Conservation (phyloP, 2,329 filamentous ascomycete species). For the Zymoseptoria brevis region DNA sequence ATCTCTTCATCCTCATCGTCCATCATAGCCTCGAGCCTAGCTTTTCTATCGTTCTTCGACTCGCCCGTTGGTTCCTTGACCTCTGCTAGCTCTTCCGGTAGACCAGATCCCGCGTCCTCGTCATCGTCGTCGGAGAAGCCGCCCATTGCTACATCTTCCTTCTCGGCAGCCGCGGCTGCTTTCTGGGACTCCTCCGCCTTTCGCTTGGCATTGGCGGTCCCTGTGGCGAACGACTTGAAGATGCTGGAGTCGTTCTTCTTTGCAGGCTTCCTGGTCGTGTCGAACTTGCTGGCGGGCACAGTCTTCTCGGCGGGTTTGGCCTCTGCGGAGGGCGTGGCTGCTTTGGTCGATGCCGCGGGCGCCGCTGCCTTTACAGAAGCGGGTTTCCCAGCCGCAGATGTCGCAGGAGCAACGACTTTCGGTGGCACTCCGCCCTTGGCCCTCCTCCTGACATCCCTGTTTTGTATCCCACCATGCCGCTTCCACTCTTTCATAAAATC, state of each 20-base stretch:
- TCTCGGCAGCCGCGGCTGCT: conserved; percentile 29
- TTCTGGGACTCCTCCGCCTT: conserved; percentile 34
- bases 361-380: conserved; percentile 9
- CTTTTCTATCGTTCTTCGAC: conserved; percentile 55
- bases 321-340: conserved; percentile 4
- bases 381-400: conserved; percentile 6
- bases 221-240: conserved; percentile 71
- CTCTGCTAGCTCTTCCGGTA: conserved; percentile 13
- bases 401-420: conserved; percentile 11
- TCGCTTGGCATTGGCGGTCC: conserved; percentile 42
- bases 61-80: conserved; percentile 25
- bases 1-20: conserved; percentile 46
- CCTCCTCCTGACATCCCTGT: conserved; percentile 56
- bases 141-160: conserved; percentile 26
- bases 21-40: conserved; percentile 66
- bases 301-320: conserved; percentile 18
- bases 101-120: conserved; percentile 16
- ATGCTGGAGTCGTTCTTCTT: conserved; percentile 58
- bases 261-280: conserved; percentile 31
- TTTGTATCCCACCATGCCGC: conserved; percentile 66
- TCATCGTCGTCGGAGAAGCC: conserved; percentile 46
- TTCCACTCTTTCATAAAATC: conserved; percentile 53
- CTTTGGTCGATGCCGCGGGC: conserved; percentile 6
- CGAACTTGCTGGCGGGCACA: conserved; percentile 23
- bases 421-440: conserved; percentile 34